Evolutionary conservation across 2,329 filamentous ascomycete genomes (phyloP).

Genomic region (Ampelomyces quisqualis): DNA sequence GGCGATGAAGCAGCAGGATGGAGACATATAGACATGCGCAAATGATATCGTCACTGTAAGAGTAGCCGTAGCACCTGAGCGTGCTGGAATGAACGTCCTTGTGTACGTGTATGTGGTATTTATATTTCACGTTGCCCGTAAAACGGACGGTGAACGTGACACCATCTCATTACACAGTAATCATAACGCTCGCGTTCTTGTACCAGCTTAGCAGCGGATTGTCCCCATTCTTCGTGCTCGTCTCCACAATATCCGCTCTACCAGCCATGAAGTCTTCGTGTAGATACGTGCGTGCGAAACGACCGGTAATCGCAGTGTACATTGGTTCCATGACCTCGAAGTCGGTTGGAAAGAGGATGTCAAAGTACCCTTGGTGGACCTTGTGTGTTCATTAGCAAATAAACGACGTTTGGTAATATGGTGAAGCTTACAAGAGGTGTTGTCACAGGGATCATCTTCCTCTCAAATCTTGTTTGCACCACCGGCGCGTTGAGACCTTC

Average conservation of each 20-base stretch:
- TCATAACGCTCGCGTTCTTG: slow-evolving; percentile 89
- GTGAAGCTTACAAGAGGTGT: slow-evolving; percentile 76
- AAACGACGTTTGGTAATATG: background rate
- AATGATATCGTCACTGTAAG: slow-evolving; percentile 10
- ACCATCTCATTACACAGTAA: slow-evolving; percentile 64
- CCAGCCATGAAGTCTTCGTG: slow-evolving; percentile 89
- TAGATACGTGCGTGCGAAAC: slow-evolving; percentile 78
- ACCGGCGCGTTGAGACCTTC: slow-evolving; percentile 88
- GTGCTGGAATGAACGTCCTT: too few relatives aligned
- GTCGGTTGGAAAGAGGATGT: slow-evolving; percentile 97
- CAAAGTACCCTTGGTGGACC: slow-evolving; percentile 98
- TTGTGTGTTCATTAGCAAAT: slow-evolving; percentile 40
- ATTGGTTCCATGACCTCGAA: slow-evolving; percentile 88
- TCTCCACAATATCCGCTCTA: slow-evolving; percentile 90
- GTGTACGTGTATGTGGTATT: too few relatives aligned
- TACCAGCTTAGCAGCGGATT: slow-evolving; percentile 93
- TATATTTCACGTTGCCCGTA: background rate
- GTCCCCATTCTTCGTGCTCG: slow-evolving; percentile 83
- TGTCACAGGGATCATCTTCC: slow-evolving; percentile 82
- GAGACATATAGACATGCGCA: background rate
- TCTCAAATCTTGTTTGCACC: slow-evolving; percentile 89
- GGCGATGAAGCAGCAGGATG: slow-evolving; percentile 43
- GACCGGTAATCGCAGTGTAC: slow-evolving; percentile 90
- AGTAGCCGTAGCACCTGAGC: background rate
- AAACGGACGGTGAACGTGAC: too few relatives aligned